These are phyloP conservation scores for Mesotaenium endlicherianum DNA, from an alignment of 139 green algal genomes.

Conservation along the genomic window DNA sequence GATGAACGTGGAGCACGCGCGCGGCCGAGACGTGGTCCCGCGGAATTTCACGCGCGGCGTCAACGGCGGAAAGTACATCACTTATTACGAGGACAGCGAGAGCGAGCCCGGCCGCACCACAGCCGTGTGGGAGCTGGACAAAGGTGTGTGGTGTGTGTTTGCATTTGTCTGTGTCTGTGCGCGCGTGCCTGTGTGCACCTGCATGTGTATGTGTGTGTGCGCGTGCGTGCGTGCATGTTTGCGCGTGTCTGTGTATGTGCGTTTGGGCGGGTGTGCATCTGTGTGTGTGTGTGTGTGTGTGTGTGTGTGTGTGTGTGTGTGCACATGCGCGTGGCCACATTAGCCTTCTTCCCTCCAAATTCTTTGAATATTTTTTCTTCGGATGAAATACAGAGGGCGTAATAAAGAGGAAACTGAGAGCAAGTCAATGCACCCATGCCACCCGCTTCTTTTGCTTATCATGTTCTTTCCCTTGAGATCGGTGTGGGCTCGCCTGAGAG, in stretches of 20 bases:
- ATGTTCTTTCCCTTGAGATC: too few relatives aligned
- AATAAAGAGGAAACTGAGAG: too few relatives aligned
- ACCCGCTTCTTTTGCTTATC: too few relatives aligned
- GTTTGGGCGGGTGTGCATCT: neutral
- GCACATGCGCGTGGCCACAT: neutral
- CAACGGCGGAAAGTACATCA: conserved; percentile 7
- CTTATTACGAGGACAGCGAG: neutral
- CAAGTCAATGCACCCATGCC: too few relatives aligned
- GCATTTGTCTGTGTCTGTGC: neutral
- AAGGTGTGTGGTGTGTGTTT: neutral
- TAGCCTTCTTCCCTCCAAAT: too few relatives aligned
- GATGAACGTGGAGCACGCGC: neutral
- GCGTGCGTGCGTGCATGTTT: neutral
- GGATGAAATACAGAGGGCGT: too few relatives aligned
- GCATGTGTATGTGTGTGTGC: neutral
- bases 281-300: too few relatives aligned
- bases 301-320: neutral
- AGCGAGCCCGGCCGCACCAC: neutral
- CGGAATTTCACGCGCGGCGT: neutral
- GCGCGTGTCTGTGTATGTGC: too few relatives aligned
- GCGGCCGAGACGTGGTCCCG: too few relatives aligned
- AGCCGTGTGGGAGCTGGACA: conserved; percentile 4
- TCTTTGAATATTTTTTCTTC: too few relatives aligned
- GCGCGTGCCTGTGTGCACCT: neutral
- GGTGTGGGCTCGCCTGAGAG: too few relatives aligned